Base-by-base conservation (phyloP, 2,329 filamentous ascomycete genomes). In the Didymella keratinophila region DNA sequence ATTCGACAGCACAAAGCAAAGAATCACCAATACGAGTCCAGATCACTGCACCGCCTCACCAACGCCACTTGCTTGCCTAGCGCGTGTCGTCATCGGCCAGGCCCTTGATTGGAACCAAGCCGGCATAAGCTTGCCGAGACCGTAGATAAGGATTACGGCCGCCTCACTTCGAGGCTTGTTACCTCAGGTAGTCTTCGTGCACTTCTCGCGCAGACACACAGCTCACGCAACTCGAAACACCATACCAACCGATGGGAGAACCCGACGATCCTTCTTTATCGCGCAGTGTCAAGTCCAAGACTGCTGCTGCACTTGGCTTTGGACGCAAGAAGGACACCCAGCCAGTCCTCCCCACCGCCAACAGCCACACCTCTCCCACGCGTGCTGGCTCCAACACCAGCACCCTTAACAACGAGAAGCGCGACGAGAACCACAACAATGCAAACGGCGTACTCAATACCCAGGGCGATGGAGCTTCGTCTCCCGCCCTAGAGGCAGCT, bases 181-280 rank as follows among this genome's bases (percentile, higher is more conserved):
- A 61, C 48, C 48, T 52, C 14, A 44, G 55, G 55, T 58, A 53
- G 44, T 57, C 48, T 45, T 45, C 23, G 44, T 53, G 48, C 41
- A 51, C 28, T 51, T 51, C 39, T 49, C 32, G 55, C 39, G 55
- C 50, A 58, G 49, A 52, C 44, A 49, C 39, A 36, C 50, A 58
- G 25, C 44, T 39, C 44, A 46, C 57, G 37, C 51, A 51, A 57
- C 52, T 55, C 30, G 37, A 56, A 60, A 58, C 43, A 32, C 27
- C 42, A 61, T 63, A 68, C 62, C 69, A 73, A 74, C 77, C 80
- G 81, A 85, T 84, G 82, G 82, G 82, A 83, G 80, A 83, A 79
- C 74, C 80, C 77, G 81, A 84, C 79, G 77, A 81, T 60, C 77
- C 78, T 71, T 79, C 79, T 74, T 75, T 80, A 78, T 71, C 78